Evolutionary conservation across 768 basidiomycete genomes (phyloP), one percentile per base, ranked within the genome.

Genomic region (Boletus bicolor): DNA sequence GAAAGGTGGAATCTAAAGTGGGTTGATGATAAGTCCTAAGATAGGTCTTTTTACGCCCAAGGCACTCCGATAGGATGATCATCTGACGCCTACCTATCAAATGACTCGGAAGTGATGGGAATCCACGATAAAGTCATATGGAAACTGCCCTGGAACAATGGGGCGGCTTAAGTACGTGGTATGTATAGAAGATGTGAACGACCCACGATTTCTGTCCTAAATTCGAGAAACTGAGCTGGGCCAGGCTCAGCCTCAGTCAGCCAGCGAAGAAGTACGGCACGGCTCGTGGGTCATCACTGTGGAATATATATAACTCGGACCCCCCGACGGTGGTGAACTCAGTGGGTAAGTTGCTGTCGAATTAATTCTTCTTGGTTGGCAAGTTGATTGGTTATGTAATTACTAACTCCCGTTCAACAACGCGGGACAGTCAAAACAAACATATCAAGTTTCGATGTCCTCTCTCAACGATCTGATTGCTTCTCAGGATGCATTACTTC

Each of bases 401-500:
- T 14, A 10, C 32, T 11, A 11, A 14, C 11, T 7, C 41, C 21
- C 17, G 11, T 30, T 41, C 39, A 21, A 21, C 19, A 8, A 24
- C 21, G 21, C 10, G 39, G 4, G n/a, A 10, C 10, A 19, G 4
- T n/a, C 38, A 10, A 39, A 39, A 5, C 17, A 6, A 19, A 19
- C 19, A 19, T 19, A 19, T 19, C 19, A 19, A 28, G 28, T 30
- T 32, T 35, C 12, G 4, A 48, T 48, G 47, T 24, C 47, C 77
- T 55, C 78, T 72, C 63, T 68, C 50, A 49, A 64, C 54, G 68
- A 68, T 10, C 35, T 65, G 7, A 36, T 65, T 12, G 62, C 61
- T 4, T 69, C 67, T 7, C 68, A 74, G 32, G 67, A 72, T 47
- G 65, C 62, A 15, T 50, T 72, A 2, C 35, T 72, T 15, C 64